A percentile compares a stretch with the other conserved stretches of the same genome.
These are phyloP conservation scores for Lolium rigidum DNA, from an alignment of 176 grass and related monocot species.

Conservation along the genomic window DNA sequence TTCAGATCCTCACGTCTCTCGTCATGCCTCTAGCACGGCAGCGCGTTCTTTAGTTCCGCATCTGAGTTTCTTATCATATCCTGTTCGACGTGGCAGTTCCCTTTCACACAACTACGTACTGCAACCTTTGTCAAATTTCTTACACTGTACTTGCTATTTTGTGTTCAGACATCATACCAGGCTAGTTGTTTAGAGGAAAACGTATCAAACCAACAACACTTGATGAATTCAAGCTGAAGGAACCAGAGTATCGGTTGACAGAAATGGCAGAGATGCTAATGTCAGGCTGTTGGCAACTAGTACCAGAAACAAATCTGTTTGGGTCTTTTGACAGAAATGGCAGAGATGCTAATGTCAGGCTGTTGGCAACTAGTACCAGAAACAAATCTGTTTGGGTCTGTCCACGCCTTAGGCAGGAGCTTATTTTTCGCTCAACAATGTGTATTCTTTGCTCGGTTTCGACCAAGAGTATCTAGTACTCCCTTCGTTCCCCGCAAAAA, in stretches of 20 bases:
- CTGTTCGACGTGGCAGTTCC: neutral
- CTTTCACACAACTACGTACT: neutral
- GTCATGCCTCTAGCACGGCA: slow-evolving; percentile 32
- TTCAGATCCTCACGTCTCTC: slow-evolving; percentile 46
- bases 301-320: neutral
- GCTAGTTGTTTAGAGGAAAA: neutral
- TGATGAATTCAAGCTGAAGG: slow-evolving; percentile 35
- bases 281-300: slow-evolving; percentile 44
- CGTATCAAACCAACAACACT: neutral
- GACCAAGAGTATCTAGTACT: neutral
- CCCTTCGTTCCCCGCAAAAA: no score
- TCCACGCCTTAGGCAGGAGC: neutral
- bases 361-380: slow-evolving; percentile 33
- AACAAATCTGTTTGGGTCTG: neutral
- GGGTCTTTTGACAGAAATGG: no score
- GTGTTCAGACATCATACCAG: neutral
- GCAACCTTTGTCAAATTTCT: slow-evolving; percentile 15
- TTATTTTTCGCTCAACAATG: neutral
- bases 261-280: no score
- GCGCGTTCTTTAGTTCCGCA: slow-evolving; percentile 2
- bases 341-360: slow-evolving; percentile 52
- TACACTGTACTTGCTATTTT: neutral
- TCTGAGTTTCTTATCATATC: slow-evolving; percentile 25
- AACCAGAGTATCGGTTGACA: slow-evolving; percentile 34
- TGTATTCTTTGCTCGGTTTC: neutral